Percentiles rank a stretch among this genome's conserved stretches.
phyloP scores from a whole-genome alignment of 495 filamentous ascomycete species.

The Halenospora varia region DNA sequence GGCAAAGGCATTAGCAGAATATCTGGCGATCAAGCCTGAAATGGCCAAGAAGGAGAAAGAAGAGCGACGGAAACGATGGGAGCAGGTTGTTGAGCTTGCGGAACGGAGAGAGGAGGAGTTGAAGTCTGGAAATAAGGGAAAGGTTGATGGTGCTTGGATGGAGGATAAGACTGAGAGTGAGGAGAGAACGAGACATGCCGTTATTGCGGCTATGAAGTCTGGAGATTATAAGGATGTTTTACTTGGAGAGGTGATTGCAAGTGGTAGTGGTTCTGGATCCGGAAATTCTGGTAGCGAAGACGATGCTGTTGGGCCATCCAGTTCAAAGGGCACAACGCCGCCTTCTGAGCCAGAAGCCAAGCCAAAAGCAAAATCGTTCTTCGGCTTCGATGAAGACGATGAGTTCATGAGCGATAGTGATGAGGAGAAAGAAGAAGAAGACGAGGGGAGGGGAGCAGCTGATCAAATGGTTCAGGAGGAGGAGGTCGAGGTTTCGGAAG shows the following conservation, averaged over 20 bases:
- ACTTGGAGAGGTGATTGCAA: conserved; percentile 38
- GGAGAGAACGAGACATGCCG: conserved; percentile 80
- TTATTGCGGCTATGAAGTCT: conserved; percentile 69
- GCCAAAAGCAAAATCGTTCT: conserved; percentile 52
- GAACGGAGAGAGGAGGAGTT: conserved; percentile 80
- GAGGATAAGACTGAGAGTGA: conserved; percentile 84
- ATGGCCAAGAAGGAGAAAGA: conserved; percentile 94
- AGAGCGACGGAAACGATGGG: conserved; percentile 72
- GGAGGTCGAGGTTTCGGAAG: conserved; percentile 16
- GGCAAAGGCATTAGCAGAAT: conserved; percentile 91
- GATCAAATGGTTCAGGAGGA: conserved; percentile 37
- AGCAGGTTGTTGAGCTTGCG: conserved; percentile 76
- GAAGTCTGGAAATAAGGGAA: conserved; percentile 60
- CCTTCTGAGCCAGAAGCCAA: conserved; percentile 39
- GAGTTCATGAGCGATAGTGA: conserved; percentile 82
- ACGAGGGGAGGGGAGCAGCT: conserved; percentile 21
- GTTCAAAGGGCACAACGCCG: conserved; percentile 29
- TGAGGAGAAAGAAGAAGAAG: conserved; percentile 47
- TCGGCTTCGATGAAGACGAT: conserved; percentile 88
- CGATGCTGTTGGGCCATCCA: conserved; percentile 32
- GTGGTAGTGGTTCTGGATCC: conserved; percentile 25
- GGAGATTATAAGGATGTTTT: conserved; percentile 53
- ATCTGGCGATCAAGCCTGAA: conserved; percentile 90
- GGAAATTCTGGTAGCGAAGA: conserved; percentile 45
- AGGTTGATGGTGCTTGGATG: conserved; percentile 86